Evolutionary conservation across 768 basidiomycete genomes (phyloP).

Genomic region (Kwoniella dejecticola): DNA sequence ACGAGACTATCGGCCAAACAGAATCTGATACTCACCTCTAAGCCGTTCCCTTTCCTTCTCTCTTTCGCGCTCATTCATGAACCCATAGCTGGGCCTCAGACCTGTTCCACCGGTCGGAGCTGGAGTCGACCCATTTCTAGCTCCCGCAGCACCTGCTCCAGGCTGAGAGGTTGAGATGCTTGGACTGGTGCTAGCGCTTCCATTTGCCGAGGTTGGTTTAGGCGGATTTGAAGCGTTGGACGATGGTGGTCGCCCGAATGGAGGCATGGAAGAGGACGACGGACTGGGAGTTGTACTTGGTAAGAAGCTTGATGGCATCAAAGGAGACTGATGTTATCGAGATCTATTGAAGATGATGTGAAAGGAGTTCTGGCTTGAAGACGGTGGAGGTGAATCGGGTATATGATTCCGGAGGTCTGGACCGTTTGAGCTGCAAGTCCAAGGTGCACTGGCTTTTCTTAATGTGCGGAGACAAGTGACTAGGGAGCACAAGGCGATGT

Average conservation of each 20-base stretch:
- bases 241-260: constrained; percentile 10
- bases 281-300: not conserved
- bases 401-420: not conserved
- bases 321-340: not conserved
- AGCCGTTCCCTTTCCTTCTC: constrained; percentile 21
- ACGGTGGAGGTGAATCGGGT: constrained; percentile 3
- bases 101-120: constrained; percentile 13
- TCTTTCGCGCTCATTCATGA: constrained; percentile 13
- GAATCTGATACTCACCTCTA: constrained; percentile 15
- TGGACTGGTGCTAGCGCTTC: constrained; percentile 12
- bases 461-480: not conserved
- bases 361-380: not conserved
- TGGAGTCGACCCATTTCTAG: constrained; percentile 8
- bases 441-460: not conserved
- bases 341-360: not conserved
- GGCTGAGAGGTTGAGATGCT: constrained; percentile 13
- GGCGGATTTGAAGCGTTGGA: not conserved
- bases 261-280: constrained; percentile 8
- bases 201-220: constrained; percentile 2
- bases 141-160: not conserved
- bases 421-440: not conserved
- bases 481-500: no score
- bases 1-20: not conserved
- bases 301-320: constrained; percentile 17
- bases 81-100: constrained; percentile 17